Evolutionary conservation across 257 asterid genomes (phyloP).

Genomic region (Eucommia ulmoides): DNA sequence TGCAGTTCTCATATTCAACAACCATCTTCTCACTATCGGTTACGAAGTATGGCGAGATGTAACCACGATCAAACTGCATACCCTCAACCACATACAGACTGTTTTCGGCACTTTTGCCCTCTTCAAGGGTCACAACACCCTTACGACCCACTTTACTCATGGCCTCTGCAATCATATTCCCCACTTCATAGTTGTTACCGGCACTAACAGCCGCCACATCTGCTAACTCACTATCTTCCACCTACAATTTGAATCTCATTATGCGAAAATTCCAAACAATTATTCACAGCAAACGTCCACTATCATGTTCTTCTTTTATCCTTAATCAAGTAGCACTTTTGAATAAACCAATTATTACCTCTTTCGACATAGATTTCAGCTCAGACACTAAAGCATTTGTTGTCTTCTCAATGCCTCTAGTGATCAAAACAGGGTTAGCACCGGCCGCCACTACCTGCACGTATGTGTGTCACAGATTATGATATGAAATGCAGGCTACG

Average conservation of each 20-base stretch:
- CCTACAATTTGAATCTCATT: conserved; percentile 27
- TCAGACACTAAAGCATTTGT: conserved; percentile 90
- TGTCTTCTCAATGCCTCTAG: conserved; percentile 94
- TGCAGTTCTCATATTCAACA: conserved; percentile 91
- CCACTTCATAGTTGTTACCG: conserved; percentile 89
- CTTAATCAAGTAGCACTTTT: too few relatives aligned
- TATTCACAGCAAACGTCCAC: neutral
- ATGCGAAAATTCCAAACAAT: conserved; percentile 1
- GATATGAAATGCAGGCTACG: too few relatives aligned
- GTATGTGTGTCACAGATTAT: too few relatives aligned
- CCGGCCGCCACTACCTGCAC: conserved; percentile 95
- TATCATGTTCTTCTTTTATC: too few relatives aligned
- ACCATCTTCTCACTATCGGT: conserved; percentile 92
- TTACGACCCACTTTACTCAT: conserved; percentile 92
- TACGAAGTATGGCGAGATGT: conserved; percentile 81
- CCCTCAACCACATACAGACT: conserved; percentile 86
- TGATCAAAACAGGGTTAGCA: conserved; percentile 84
- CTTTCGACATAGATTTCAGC: conserved; percentile 72
- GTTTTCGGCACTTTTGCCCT: conserved; percentile 93
- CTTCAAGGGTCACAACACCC: conserved; percentile 97
- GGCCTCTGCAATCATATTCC: conserved; percentile 93
- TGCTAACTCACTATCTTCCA: conserved; percentile 89
- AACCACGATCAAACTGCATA: conserved; percentile 98
- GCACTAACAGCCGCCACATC: conserved; percentile 99
- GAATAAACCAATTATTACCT: conserved; percentile 28